These are phyloP conservation scores for Tetrahymena elliotti DNA, from an alignment of 73 alveolate species.

Conservation along the genomic window DNA sequence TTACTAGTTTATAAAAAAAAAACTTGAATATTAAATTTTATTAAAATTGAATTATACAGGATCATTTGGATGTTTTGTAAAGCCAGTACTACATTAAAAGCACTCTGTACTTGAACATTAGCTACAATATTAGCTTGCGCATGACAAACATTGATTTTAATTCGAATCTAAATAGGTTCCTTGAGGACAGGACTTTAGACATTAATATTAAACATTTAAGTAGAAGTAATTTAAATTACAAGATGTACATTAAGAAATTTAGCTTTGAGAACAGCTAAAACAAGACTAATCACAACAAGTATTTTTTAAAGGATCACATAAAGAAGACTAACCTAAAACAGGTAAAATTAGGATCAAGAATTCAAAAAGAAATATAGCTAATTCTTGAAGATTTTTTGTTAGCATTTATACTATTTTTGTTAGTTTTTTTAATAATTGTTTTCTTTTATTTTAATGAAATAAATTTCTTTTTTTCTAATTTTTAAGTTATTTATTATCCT, in stretches of 20 bases:
- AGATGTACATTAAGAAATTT: neutral
- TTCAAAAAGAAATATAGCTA: too few relatives aligned
- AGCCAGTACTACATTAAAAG: neutral
- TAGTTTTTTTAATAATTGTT: too few relatives aligned
- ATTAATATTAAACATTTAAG: neutral
- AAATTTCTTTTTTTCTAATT: too few relatives aligned
- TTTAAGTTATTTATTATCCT: too few relatives aligned
- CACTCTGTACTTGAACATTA: neutral
- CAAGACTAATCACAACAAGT: neutral
- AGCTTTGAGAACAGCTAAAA: neutral
- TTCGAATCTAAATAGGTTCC: neutral
- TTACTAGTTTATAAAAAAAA: neutral
- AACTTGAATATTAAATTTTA: too few relatives aligned
- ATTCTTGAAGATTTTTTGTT: neutral
- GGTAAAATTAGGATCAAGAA: too few relatives aligned
- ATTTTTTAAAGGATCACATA: neutral
- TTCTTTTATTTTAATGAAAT: too few relatives aligned
- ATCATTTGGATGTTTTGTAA: neutral
- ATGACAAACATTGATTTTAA: neutral
- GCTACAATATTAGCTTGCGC: neutral
- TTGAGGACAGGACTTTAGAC: neutral
- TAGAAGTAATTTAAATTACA: neutral
- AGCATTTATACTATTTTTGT: too few relatives aligned
- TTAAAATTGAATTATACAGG: neutral
- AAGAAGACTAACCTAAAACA: neutral